Conservation (phyloP, 257 asterid genomes). For the Solanum ossicruentum region DNA sequence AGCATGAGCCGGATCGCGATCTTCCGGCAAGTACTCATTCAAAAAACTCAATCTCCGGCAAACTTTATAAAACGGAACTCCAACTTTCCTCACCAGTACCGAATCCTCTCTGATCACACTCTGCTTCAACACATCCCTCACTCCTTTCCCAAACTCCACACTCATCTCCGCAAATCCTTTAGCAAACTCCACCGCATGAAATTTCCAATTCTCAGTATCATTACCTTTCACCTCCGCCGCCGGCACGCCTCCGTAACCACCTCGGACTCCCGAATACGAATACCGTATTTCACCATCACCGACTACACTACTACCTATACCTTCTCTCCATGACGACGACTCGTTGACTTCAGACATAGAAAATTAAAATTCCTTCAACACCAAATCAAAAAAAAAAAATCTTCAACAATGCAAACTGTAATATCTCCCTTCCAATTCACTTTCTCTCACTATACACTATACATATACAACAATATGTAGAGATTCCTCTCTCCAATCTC, state of each 20-base stretch:
- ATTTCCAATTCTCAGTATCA: constrained; percentile 44
- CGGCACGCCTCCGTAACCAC: background rate
- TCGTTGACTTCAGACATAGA: constrained; percentile 62
- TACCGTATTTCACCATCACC: constrained; percentile 15
- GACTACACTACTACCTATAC: constrained; percentile 1
- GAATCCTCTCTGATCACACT: constrained; percentile 77
- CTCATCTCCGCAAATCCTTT: constrained; percentile 95
- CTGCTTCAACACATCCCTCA: constrained; percentile 86
- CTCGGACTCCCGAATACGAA: constrained; percentile 2
- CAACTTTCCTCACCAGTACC: constrained; percentile 44
- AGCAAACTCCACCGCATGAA: constrained; percentile 68
- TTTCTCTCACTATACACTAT: background rate
- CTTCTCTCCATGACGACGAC: constrained; percentile 30
- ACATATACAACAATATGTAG: background rate
- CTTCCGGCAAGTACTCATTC: constrained; percentile 84
- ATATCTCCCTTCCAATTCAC: background rate
- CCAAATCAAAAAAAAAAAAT: background rate
- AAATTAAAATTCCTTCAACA: background rate
- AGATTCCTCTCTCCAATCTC: background rate
- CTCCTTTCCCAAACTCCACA: constrained; percentile 83
- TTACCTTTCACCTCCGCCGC: background rate
- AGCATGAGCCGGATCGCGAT: constrained; percentile 88
- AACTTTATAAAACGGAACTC: constrained; percentile 45
- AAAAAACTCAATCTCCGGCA: constrained; percentile 47
- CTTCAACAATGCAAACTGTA: constrained; percentile 15